Conservation (phyloP, 345 rosid genomes). For the Balakata baccata region DNA sequence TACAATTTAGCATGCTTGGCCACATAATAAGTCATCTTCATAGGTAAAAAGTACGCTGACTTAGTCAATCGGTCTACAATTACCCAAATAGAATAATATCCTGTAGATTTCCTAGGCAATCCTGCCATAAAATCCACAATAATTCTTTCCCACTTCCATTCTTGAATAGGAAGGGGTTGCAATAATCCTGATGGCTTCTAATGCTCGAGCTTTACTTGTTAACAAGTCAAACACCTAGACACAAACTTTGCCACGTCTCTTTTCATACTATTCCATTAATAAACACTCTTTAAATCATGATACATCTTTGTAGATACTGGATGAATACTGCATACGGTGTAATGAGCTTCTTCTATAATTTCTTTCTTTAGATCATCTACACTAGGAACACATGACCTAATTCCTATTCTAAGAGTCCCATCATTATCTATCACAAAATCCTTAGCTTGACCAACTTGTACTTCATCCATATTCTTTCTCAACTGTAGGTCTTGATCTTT, state of each 20-base stretch:
- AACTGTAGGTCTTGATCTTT: neutral
- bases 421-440: neutral
- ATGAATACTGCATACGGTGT: no score
- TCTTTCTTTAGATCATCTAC: neutral
- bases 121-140: neutral
- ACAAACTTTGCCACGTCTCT: neutral
- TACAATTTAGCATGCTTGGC: no score
- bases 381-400: neutral
- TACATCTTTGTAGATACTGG: no score
- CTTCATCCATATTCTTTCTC: neutral
- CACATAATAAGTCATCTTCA: no score
- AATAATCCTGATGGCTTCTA: no score
- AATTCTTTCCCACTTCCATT: neutral
- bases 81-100: neutral
- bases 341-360: no score
- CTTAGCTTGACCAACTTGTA: neutral
- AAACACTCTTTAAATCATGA: no score
- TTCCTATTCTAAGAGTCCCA: neutral
- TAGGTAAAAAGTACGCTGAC: neutral
- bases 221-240: neutral
- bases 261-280: no score
- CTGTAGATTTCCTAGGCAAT: neutral
- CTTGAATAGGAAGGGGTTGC: neutral
- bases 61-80: neutral
- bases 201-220: neutral